Evolutionary conservation across 2,329 filamentous ascomycete genomes (phyloP).

Genomic region (Ploettnerulaceae sp.): DNA sequence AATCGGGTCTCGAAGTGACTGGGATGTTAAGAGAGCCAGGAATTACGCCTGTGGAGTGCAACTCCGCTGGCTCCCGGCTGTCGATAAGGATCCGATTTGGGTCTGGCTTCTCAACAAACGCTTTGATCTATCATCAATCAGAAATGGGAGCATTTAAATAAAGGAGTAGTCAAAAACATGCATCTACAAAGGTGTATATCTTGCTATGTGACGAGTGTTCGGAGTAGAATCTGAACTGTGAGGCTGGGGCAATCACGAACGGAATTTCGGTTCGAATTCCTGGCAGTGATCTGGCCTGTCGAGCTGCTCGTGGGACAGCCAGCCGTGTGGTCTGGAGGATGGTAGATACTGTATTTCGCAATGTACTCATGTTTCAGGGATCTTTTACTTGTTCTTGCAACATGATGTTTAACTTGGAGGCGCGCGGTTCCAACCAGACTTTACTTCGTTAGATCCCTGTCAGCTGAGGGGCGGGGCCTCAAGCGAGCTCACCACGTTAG

Average conservation of each 20-base stretch:
- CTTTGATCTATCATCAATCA: constrained; percentile 37
- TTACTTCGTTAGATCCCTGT: neutral
- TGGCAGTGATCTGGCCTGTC: constrained; percentile 12
- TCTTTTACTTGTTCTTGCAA: neutral
- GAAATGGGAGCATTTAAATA: neutral
- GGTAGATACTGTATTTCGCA: constrained; percentile 18
- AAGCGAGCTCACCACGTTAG: neutral
- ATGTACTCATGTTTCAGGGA: constrained; percentile 17
- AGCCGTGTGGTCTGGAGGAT: constrained; percentile 17
- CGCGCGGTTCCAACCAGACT: too few species aligned
- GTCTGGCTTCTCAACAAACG: constrained; percentile 33
- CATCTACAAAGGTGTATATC: constrained; percentile 46
- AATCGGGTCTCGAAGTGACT: constrained; percentile 69
- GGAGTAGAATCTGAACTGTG: constrained; percentile 20
- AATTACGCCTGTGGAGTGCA: constrained; percentile 62
- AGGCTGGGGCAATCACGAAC: neutral
- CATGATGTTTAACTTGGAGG: neutral
- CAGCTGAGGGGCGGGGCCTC: neutral
- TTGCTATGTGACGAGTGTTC: constrained; percentile 34
- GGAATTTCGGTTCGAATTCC: too few species aligned
- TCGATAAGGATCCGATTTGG: constrained; percentile 44
- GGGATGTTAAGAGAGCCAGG: constrained; percentile 81
- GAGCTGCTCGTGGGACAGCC: constrained; percentile 9
- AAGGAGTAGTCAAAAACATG: constrained; percentile 19
- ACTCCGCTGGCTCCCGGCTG: constrained; percentile 65